phyloP scores from a whole-genome alignment of 805 yeast species.

The Saccharomycopsis babjevae region DNA sequence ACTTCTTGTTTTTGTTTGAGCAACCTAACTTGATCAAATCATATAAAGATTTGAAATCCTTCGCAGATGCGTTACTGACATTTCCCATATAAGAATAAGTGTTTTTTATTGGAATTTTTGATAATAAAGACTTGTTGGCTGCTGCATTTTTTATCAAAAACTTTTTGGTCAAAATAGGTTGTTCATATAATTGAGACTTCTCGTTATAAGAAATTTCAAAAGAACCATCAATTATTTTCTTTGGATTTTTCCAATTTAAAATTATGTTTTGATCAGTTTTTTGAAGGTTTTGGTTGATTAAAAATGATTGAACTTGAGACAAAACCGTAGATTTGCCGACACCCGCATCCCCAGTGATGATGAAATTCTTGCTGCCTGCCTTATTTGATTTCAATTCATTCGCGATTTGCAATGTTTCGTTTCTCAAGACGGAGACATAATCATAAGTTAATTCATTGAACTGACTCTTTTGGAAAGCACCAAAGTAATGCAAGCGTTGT shows the following conservation, averaged over 20 bases:
- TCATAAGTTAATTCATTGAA: conserved; percentile 52
- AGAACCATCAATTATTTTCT: conserved; percentile 57
- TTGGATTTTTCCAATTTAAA: conserved; percentile 56
- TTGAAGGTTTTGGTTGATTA: conserved; percentile 23
- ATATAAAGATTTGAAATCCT: conserved; percentile 27
- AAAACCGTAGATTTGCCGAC: conserved; percentile 69
- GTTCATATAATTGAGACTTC: conserved; percentile 43
- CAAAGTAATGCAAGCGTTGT: conserved; percentile 39
- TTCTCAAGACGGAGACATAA: conserved; percentile 51
- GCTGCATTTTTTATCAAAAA: conserved; percentile 43
- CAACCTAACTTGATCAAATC: conserved; percentile 31
- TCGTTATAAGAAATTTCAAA: conserved; percentile 53
- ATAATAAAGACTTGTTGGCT: conserved; percentile 34
- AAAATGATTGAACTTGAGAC: conserved; percentile 58
- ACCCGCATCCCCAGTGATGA: conserved; percentile 63
- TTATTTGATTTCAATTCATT: conserved; percentile 31
- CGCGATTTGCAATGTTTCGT: conserved; percentile 34
- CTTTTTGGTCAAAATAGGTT: conserved; percentile 65
- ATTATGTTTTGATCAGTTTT: conserved; percentile 34
- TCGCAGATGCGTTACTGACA: conserved; percentile 20
- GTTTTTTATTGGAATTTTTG: conserved; percentile 27
- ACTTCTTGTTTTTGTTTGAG: conserved; percentile 1
- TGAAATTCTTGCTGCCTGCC: conserved; percentile 35
- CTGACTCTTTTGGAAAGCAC: conserved; percentile 60
- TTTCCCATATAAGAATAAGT: conserved; percentile 24